Evolutionary conservation across 106 monocot species (phyloP), one percentile per base, ranked within the genome.

Genomic region (Xerophyta viscosa): DNA sequence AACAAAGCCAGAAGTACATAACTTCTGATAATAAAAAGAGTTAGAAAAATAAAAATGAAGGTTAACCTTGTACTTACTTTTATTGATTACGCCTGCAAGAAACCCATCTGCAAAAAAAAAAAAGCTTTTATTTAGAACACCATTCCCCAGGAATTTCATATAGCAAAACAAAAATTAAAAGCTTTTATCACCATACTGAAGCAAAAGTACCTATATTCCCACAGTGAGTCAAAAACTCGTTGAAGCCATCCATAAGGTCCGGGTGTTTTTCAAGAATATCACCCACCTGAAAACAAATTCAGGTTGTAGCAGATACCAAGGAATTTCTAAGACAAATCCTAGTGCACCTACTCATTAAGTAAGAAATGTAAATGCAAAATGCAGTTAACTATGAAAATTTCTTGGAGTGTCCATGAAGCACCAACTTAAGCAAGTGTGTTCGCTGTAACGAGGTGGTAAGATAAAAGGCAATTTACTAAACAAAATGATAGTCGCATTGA

Each of bases 161-260:
- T n/a, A n/a, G n/a, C n/a, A n/a, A n/a, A n/a, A n/a, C n/a, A n/a
- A n/a, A n/a, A n/a, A n/a, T n/a, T n/a, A n/a, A n/a, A n/a, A n/a
- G n/a, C n/a, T n/a, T n/a, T n/a, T n/a, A n/a, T n/a, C n/a, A n/a
- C n/a, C n/a, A 12, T 39, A 15, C 6, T 15, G 15, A 39, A 39
- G 1, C 6, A 39, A 3, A 39, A 39, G 6, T 46, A 91, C 91
- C 96, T 57, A 85, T 81, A 56, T 75, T 86, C 59, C 82, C 96
- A 65, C 82, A 81, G 37, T 79, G 72, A 15, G 64, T 60, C 51
- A 98, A 71, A 63, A 98, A 80, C 47, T 86, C 79, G 53, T 77
- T 84, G 31, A 98, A 86, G 18, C 79, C 86, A 18, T 86, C 86
- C 85, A 86, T 75, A 41, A 98, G 79, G 63, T 98, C 90, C 37